Percentiles rank a stretch among this genome's conserved stretches.
Conservation (phyloP, 495 filamentous ascomycete species). For the Lichenothelia convexa region DNA sequence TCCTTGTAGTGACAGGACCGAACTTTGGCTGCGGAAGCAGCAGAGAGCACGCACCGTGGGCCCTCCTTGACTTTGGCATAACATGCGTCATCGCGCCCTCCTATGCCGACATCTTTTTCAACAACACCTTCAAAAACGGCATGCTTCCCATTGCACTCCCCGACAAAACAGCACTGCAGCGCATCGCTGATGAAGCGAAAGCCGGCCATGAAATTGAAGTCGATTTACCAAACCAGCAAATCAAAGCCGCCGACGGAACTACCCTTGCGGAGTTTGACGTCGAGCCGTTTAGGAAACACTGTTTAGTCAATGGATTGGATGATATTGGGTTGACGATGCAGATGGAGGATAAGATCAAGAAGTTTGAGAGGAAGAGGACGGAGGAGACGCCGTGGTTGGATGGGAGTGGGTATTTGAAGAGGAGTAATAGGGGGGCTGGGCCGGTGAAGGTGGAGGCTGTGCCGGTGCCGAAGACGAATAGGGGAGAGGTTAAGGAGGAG, state of each 20-base stretch:
- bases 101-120: conserved; percentile 97
- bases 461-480: conserved; percentile 77
- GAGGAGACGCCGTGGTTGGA: conserved; percentile 82
- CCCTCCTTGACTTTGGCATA: conserved; percentile 90
- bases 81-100: conserved; percentile 81
- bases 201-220: conserved; percentile 79
- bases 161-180: conserved; percentile 43
- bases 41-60: conserved; percentile 95
- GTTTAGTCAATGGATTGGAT: conserved; percentile 83
- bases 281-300: conserved; percentile 85
- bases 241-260: conserved; percentile 57
- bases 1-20: conserved; percentile 77
- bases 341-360: conserved; percentile 69
- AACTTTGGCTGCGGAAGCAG: conserved; percentile 95
- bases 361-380: conserved; percentile 62
- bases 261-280: conserved; percentile 65
- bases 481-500: conserved; percentile 67
- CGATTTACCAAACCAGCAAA: conserved; percentile 69
- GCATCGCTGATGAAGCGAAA: conserved; percentile 60
- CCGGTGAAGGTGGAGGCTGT: conserved; percentile 63
- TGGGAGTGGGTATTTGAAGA: conserved; percentile 65
- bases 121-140: conserved; percentile 99
- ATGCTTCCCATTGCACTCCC: conserved; percentile 79
- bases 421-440: conserved; percentile 40
- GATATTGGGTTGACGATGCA: conserved; percentile 93